phyloP scores from a whole-genome alignment of 2,329 filamentous ascomycete species.

The Alternaria triticimaculans region DNA sequence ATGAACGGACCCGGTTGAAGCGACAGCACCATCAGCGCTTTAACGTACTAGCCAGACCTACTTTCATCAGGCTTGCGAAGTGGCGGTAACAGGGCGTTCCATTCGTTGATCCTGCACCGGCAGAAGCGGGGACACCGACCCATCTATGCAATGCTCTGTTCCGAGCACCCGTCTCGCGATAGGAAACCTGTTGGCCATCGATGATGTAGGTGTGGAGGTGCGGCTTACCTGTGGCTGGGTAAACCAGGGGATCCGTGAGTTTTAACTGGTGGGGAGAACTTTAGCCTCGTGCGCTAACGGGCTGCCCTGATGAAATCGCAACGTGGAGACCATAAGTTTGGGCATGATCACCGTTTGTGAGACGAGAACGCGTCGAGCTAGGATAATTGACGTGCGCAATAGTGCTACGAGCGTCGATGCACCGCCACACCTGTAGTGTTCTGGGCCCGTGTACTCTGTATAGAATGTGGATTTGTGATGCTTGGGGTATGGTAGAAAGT shows the following conservation, averaged over 20 bases:
- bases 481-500: not conserved
- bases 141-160: conserved; percentile 1
- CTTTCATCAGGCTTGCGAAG: not conserved
- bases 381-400: not conserved
- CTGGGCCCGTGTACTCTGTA: not conserved
- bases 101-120: not conserved
- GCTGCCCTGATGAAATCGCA: not conserved
- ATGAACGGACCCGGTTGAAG: not conserved
- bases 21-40: not conserved
- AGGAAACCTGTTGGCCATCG: conserved; percentile 1
- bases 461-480: not conserved
- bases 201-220: conserved; percentile 7
- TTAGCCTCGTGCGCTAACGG: not conserved
- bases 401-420: not conserved
- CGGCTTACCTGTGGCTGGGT: conserved; percentile 2
- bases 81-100: not conserved
- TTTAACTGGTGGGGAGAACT: not conserved
- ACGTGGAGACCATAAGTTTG: not conserved
- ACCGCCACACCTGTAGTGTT: conserved; percentile 1
- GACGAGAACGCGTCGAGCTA: not conserved
- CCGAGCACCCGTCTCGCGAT: conserved; percentile 3
- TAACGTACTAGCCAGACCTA: not conserved
- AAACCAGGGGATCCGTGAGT: not conserved
- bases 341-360: not conserved
- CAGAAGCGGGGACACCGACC: not conserved